phyloP scores from a whole-genome alignment of 345 rosid species.

The Citropsis articulata region DNA sequence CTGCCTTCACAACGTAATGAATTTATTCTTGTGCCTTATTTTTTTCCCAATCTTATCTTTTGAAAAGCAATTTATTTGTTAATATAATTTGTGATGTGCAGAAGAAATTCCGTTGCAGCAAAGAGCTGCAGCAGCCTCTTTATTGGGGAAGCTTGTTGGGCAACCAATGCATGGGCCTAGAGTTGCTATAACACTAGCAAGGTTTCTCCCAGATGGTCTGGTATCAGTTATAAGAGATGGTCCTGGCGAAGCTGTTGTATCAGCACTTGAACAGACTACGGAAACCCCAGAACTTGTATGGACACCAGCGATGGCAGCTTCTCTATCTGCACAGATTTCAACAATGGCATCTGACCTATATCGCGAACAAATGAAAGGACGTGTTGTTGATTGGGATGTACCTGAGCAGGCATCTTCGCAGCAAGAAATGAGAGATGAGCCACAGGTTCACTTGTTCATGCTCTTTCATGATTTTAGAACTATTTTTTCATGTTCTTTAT shows the following conservation, averaged over 20 bases:
- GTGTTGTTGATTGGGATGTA: slow-evolving; percentile 91
- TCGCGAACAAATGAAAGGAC: slow-evolving; percentile 95
- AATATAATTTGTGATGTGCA: slow-evolving; percentile 39
- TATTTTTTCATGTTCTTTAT: background rate
- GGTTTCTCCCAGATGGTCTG: slow-evolving; percentile 97
- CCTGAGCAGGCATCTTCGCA: slow-evolving; percentile 95
- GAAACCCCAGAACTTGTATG: slow-evolving; percentile 99
- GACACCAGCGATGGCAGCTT: slow-evolving; percentile 99
- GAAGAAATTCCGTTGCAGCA: slow-evolving; percentile 94
- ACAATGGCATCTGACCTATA: slow-evolving; percentile 92
- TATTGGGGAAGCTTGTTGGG: slow-evolving; percentile 92
- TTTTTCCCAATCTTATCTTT: slow-evolving; percentile 10
- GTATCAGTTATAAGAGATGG: slow-evolving; percentile 95
- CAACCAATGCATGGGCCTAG: slow-evolving; percentile 99
- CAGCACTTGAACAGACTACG: slow-evolving; percentile 84
- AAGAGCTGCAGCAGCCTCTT: slow-evolving; percentile 93
- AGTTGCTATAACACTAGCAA: slow-evolving; percentile 91
- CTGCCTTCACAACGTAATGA: slow-evolving; percentile 80
- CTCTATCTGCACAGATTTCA: slow-evolving; percentile 89
- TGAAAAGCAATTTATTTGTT: slow-evolving; percentile 20
- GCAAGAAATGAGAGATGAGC: slow-evolving; percentile 88
- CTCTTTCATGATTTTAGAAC: background rate
- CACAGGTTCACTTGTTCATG: slow-evolving; percentile 53
- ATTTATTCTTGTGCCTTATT: slow-evolving; percentile 17
- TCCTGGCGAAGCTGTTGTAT: slow-evolving; percentile 96